Conservation (phyloP, 2,329 filamentous ascomycete genomes). For the Ophiosphaerella korrae region DNA sequence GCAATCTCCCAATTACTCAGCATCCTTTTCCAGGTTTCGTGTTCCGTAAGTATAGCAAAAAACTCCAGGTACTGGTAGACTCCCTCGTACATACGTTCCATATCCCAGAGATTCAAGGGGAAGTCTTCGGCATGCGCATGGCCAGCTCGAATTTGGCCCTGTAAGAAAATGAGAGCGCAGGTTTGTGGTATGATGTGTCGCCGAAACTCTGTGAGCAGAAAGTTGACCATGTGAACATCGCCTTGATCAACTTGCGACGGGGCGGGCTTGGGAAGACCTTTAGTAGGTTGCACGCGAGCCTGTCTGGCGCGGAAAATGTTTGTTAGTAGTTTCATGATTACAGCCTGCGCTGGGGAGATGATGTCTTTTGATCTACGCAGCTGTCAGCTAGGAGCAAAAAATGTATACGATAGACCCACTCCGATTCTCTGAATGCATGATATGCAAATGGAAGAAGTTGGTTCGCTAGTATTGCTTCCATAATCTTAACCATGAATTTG, state of each 20-base stretch:
- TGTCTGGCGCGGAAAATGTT: constrained; percentile 77
- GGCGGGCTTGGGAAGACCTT: constrained; percentile 52
- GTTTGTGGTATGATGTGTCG: constrained; percentile 93
- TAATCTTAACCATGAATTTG: constrained; percentile 94
- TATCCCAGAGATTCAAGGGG: constrained; percentile 93
- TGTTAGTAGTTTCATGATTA: constrained; percentile 87
- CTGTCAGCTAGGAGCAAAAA: constrained; percentile 13
- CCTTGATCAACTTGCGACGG: constrained; percentile 61
- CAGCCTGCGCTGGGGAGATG: constrained; percentile 91
- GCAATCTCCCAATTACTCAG: constrained; percentile 91
- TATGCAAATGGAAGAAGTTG: constrained; percentile 91
- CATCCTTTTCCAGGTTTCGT: constrained; percentile 79
- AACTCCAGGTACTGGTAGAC: constrained; percentile 95
- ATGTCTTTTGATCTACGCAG: constrained; percentile 76
- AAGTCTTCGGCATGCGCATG: constrained; percentile 82
- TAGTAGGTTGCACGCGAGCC: constrained; percentile 42
- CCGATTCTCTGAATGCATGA: constrained; percentile 78
- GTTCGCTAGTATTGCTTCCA: constrained; percentile 88
- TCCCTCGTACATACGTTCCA: constrained; percentile 95
- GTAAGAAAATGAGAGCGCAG: constrained; percentile 89
- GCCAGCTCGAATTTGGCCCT: constrained; percentile 83
- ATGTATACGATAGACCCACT: constrained; percentile 27
- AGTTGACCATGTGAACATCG: constrained; percentile 74
- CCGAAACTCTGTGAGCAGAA: constrained; percentile 90
- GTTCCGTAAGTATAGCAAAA: constrained; percentile 85